Conservation (phyloP, 2,329 filamentous ascomycete species). For the Biscogniauxia marginata region DNA sequence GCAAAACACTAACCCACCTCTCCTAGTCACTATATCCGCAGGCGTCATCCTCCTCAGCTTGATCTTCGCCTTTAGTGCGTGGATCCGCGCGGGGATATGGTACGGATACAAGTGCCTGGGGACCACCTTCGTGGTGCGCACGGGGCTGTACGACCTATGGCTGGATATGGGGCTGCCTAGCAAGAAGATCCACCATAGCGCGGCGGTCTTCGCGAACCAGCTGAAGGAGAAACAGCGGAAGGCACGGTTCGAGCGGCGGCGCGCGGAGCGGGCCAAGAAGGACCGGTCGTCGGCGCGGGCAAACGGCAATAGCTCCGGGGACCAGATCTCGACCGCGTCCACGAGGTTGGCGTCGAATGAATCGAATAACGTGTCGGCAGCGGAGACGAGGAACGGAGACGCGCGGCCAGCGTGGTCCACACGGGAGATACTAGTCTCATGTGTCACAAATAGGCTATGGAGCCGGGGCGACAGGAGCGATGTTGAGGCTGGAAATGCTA, state of each 20-base stretch:
- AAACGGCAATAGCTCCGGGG: not conserved
- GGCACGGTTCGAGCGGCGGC: not conserved
- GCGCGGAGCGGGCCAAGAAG: not conserved
- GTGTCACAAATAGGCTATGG: not conserved
- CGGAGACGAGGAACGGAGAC: not conserved
- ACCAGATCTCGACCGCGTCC: no score
- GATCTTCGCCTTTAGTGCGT: constrained; percentile 22
- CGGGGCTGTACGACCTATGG: constrained; percentile 8
- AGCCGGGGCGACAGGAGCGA: not conserved
- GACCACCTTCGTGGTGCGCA: not conserved
- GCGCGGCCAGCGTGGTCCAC: no score
- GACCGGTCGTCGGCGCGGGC: no score
- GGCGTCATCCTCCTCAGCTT: constrained; percentile 26
- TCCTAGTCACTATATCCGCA: constrained; percentile 26
- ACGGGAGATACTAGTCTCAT: not conserved
- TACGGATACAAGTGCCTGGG: constrained; percentile 4
- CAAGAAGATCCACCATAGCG: constrained; percentile 1
- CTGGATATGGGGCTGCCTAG: constrained; percentile 2
- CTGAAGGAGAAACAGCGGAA: not conserved
- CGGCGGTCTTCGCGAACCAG: not conserved
- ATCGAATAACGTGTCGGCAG: no score
- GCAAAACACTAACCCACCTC: not conserved
- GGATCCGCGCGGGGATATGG: constrained; percentile 14
- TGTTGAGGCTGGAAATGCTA: not conserved
- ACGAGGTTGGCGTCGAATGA: no score